Percentiles rank a stretch among this genome's conserved stretches.
These are phyloP conservation scores for Wickerhamomyces sp. DNA, from an alignment of 1,139 yeast genomes.

Conservation along the genomic window DNA sequence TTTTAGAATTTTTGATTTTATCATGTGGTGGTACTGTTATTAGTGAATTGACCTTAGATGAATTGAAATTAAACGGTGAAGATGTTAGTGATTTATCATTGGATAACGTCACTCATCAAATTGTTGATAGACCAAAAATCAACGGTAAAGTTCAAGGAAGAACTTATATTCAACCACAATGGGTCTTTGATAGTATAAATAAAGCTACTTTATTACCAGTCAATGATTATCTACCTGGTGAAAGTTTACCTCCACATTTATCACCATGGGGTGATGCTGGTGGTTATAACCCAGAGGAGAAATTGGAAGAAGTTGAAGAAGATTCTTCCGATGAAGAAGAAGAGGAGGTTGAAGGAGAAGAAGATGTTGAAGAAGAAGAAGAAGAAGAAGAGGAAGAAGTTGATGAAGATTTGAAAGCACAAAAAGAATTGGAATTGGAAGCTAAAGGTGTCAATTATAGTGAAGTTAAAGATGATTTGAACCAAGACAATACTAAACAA, in stretches of 20 bases:
- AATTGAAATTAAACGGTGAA: slow-evolving; percentile 35
- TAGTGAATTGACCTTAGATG: slow-evolving; percentile 86
- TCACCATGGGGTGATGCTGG: slow-evolving; percentile 99
- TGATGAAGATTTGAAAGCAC: slow-evolving; percentile 62
- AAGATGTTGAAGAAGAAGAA: slow-evolving; percentile 35
- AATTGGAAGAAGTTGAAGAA: slow-evolving; percentile 83
- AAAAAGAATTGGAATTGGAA: slow-evolving; percentile 85
- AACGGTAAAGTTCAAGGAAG: slow-evolving; percentile 79
- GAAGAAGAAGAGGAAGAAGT: slow-evolving; percentile 43
- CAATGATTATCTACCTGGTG: slow-evolving; percentile 86
- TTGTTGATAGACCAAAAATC: slow-evolving; percentile 86
- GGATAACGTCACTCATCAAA: slow-evolving; percentile 80
- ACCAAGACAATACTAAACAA: slow-evolving; percentile 16
- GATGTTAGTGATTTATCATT: slow-evolving; percentile 47
- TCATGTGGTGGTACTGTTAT: slow-evolving; percentile 85
- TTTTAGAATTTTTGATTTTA: slow-evolving; percentile 80
- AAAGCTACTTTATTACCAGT: slow-evolving; percentile 71
- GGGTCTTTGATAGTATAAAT: slow-evolving; percentile 92
- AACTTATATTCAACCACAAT: slow-evolving; percentile 94
- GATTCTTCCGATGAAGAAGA: slow-evolving; percentile 73
- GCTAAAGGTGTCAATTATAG: slow-evolving; percentile 80
- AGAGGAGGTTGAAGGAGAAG: slow-evolving; percentile 34
- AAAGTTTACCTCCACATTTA: slow-evolving; percentile 90
- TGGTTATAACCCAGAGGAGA: slow-evolving; percentile 80
- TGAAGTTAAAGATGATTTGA: slow-evolving; percentile 36